phyloP scores from a whole-genome alignment of 2,329 filamentous ascomycete genomes.

The Chrysoporthe austroafricana region DNA sequence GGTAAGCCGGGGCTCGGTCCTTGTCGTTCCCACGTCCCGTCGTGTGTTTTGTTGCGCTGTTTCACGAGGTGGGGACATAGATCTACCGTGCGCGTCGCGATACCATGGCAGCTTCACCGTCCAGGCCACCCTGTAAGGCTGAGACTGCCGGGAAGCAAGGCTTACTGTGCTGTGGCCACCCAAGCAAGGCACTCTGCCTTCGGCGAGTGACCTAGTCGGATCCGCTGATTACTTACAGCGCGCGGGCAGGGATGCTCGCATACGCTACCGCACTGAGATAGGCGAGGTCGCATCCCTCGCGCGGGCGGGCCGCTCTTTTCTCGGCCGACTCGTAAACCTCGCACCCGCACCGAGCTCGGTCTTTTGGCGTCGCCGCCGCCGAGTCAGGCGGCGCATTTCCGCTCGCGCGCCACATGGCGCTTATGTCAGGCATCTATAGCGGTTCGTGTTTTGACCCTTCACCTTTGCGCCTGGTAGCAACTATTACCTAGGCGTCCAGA shows the following conservation, averaged over 20 bases:
- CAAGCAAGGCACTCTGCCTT: neutral
- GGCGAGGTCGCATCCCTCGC: neutral
- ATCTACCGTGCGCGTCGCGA: neutral
- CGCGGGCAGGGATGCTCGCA: constrained; percentile 8
- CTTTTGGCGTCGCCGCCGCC: neutral
- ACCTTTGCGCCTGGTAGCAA: too few relatives aligned
- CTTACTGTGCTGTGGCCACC: neutral
- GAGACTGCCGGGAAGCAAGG: neutral
- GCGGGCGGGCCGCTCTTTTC: neutral
- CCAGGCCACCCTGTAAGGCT: neutral
- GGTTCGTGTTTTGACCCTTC: too few relatives aligned
- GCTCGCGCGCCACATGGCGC: neutral
- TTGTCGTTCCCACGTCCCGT: neutral
- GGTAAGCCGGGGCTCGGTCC: neutral
- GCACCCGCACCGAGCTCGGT: neutral
- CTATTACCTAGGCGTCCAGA: too few relatives aligned
- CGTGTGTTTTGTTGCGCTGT: neutral
- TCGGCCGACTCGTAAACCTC: neutral
- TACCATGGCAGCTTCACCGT: neutral
- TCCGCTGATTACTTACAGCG: neutral
- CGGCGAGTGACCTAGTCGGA: neutral
- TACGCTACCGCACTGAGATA: neutral
- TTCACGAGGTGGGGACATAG: neutral
- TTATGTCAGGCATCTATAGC: neutral
- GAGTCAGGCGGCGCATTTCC: neutral